Conservation (phyloP, 1,284 basidiomycete species). For the Mycosarcoma maydis region DNA sequence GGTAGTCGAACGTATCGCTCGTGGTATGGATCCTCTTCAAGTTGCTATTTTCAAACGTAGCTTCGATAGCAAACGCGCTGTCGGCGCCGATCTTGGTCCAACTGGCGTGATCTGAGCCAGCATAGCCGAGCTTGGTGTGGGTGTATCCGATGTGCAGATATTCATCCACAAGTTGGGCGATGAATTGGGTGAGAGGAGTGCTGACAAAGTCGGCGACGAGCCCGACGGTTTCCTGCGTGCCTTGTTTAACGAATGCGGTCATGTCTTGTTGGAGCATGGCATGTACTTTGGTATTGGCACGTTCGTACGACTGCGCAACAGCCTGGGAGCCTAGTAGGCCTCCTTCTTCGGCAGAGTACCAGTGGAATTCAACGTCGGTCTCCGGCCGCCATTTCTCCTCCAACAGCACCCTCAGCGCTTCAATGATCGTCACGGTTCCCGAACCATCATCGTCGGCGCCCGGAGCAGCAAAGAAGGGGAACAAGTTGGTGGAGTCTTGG, state of each 20-base stretch:
- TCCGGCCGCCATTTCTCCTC: constrained; percentile 80
- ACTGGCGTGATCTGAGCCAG: constrained; percentile 79
- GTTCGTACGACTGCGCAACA: constrained; percentile 81
- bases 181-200: constrained; percentile 76
- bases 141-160: constrained; percentile 71
- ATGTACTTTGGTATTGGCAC: constrained; percentile 73
- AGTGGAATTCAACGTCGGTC: constrained; percentile 87
- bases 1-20: constrained; percentile 43
- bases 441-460: constrained; percentile 83
- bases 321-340: constrained; percentile 95
- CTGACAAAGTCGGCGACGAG: constrained; percentile 90
- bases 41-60: constrained; percentile 59
- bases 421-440: constrained; percentile 89
- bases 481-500: constrained; percentile 76
- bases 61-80: constrained; percentile 65
- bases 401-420: constrained; percentile 84
- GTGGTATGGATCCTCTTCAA: constrained; percentile 56
- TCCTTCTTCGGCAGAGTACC: constrained; percentile 91
- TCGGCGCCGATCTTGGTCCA: constrained; percentile 68
- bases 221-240: constrained; percentile 85
- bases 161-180: constrained; percentile 75
- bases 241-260: constrained; percentile 88
- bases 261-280: constrained; percentile 77
- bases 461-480: constrained; percentile 59
- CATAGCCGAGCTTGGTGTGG: constrained; percentile 83